Evolutionary conservation across 129 eudicot species (phyloP).

Genomic region (Erigeron canadensis): DNA sequence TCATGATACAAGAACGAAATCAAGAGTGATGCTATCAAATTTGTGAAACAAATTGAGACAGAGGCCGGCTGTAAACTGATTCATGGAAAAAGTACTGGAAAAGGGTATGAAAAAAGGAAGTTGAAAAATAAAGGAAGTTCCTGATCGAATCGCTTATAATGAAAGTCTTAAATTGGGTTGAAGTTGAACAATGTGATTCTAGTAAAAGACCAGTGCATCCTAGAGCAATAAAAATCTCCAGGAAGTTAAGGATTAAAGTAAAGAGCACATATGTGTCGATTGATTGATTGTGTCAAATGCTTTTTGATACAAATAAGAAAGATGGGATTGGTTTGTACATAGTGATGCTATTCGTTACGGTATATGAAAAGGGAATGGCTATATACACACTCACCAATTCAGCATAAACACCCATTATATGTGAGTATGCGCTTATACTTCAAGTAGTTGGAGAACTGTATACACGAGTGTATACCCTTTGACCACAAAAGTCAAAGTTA

Average conservation of each 20-base stretch:
- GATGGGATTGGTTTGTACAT: background rate
- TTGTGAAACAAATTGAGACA: constrained; percentile 72
- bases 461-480: no score
- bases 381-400: no score
- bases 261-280: constrained; percentile 40
- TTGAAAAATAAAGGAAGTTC: constrained; percentile 43
- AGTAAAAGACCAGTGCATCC: constrained; percentile 74
- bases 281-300: constrained; percentile 21
- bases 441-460: no score
- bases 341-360: background rate
- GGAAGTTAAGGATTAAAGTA: constrained; percentile 79
- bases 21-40: constrained; percentile 50
- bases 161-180: constrained; percentile 81
- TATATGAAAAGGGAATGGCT: background rate
- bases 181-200: constrained; percentile 69
- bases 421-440: no score
- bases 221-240: constrained; percentile 64
- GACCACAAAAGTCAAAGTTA: no score
- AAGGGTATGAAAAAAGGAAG: constrained; percentile 55
- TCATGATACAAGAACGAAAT: background rate
- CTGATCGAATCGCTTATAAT: constrained; percentile 57
- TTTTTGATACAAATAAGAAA: constrained; percentile 16
- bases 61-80: constrained; percentile 96
- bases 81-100: constrained; percentile 73
- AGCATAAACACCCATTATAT: no score